Conservation (phyloP, 1,284 basidiomycete species). For the Hypsizygus ulmarius region DNA sequence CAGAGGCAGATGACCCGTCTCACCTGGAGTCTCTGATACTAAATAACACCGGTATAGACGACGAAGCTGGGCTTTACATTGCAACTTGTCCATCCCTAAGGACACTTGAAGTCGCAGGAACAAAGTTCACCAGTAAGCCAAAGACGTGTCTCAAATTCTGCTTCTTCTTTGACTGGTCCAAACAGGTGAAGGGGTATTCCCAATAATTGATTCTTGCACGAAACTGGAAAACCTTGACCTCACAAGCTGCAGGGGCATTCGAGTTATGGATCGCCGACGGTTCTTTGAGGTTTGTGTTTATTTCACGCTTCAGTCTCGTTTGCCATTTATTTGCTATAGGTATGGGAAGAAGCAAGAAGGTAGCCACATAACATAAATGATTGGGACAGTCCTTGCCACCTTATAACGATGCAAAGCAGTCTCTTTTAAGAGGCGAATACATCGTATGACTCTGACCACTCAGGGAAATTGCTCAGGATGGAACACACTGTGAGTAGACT, state of each 20-base stretch:
- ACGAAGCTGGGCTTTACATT: conserved; percentile 51
- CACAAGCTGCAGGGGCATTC: conserved; percentile 64
- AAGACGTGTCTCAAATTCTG: neutral
- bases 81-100: conserved; percentile 47
- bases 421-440: neutral
- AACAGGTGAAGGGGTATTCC: conserved; percentile 52
- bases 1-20: conserved; percentile 28
- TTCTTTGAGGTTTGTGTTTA: conserved; percentile 56
- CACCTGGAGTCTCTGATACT: conserved; percentile 49
- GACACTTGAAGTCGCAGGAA: conserved; percentile 52
- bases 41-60: conserved; percentile 61
- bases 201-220: conserved; percentile 56
- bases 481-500: conserved; percentile 50
- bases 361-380: neutral
- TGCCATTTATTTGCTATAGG: conserved; percentile 28
- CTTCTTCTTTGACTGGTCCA: neutral
- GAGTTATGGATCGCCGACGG: conserved; percentile 54
- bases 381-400: neutral
- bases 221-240: conserved; percentile 53
- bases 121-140: conserved; percentile 54
- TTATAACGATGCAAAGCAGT: neutral
- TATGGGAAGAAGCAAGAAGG: conserved; percentile 40
- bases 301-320: neutral
- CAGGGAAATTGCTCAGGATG: conserved; percentile 23
- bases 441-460: conserved; percentile 8